Evolutionary conservation across 169 alveolate species (phyloP).

Genomic region (Eimeria maxima): DNA sequence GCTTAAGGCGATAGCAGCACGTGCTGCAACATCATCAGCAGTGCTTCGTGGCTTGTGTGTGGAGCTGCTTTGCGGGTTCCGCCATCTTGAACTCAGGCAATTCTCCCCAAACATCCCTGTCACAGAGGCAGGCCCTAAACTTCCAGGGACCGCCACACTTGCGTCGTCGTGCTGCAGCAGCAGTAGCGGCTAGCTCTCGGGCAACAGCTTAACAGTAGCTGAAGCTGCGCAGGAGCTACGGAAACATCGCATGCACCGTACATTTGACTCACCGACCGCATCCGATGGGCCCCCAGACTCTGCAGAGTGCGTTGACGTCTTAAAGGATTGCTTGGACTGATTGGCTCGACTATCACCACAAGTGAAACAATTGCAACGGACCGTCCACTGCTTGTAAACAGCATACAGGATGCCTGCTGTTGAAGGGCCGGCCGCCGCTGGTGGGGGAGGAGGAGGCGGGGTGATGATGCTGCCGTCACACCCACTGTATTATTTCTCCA

Average conservation of each 20-base stretch:
- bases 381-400: neutral
- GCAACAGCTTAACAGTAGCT: neutral
- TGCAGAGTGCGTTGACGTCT: conserved; percentile 1
- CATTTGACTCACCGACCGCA: conserved; percentile 42
- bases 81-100: neutral
- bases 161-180: conserved; percentile 27
- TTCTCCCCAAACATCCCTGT: neutral
- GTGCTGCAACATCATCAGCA: conserved; percentile 51
- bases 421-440: conserved; percentile 72
- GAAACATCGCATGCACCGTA: conserved; percentile 34
- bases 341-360: neutral
- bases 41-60: conserved; percentile 14
- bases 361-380: neutral
- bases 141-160: conserved; percentile 3
- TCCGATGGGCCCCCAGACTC: conserved; percentile 51
- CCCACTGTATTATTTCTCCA: conserved; percentile 78
- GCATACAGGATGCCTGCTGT: conserved; percentile 52
- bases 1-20: conserved; percentile 58
- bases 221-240: neutral
- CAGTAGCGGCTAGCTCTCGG: conserved; percentile 25
- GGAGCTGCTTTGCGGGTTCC: neutral
- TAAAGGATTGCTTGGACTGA: neutral
- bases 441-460: conserved; percentile 58
- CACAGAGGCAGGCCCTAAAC: neutral
- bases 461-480: conserved; percentile 78